Evolutionary conservation across 768 basidiomycete genomes (phyloP).

Genomic region (Lyophyllum decastes): DNA sequence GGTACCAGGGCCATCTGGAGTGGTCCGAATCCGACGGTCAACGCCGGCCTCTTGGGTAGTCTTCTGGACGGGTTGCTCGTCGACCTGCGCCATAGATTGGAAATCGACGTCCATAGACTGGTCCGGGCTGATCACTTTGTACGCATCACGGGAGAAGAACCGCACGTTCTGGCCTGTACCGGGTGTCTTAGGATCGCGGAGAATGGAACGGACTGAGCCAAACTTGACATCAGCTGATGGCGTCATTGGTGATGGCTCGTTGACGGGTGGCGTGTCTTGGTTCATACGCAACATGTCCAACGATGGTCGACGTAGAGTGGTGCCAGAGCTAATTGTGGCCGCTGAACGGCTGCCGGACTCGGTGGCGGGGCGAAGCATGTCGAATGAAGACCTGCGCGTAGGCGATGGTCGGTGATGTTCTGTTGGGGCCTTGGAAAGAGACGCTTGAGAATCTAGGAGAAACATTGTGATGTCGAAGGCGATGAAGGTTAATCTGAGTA

Average conservation of each 20-base stretch:
- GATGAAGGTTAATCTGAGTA: not conserved
- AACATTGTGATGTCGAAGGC: not conserved
- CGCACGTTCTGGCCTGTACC: conserved; percentile 80
- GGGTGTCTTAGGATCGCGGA: conserved; percentile 70
- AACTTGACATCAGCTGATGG: conserved; percentile 35
- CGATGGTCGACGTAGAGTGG: conserved; percentile 34
- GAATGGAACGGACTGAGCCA: conserved; percentile 69
- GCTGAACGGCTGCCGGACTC: conserved; percentile 6
- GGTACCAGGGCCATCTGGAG: conserved; percentile 25
- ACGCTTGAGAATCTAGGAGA: conserved; percentile 33
- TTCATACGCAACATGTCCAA: conserved; percentile 36
- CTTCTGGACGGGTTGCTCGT: conserved; percentile 20
- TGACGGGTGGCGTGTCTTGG: conserved; percentile 20
- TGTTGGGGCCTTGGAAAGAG: conserved; percentile 22
- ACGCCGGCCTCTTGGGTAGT: conserved; percentile 23
- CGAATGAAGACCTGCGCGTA: conserved; percentile 31
- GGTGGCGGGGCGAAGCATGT: conserved; percentile 28
- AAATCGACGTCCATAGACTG: conserved; percentile 48
- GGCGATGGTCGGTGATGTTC: conserved; percentile 19
- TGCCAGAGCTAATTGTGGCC: conserved; percentile 13
- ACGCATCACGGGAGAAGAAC: conserved; percentile 73
- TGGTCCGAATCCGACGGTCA: conserved; percentile 30
- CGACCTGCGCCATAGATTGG: conserved; percentile 28
- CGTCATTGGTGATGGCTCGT: conserved; percentile 23
- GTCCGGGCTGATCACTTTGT: conserved; percentile 67